phyloP scores from a whole-genome alignment of 805 yeast species.

The Lachancea lanzarotensis region DNA sequence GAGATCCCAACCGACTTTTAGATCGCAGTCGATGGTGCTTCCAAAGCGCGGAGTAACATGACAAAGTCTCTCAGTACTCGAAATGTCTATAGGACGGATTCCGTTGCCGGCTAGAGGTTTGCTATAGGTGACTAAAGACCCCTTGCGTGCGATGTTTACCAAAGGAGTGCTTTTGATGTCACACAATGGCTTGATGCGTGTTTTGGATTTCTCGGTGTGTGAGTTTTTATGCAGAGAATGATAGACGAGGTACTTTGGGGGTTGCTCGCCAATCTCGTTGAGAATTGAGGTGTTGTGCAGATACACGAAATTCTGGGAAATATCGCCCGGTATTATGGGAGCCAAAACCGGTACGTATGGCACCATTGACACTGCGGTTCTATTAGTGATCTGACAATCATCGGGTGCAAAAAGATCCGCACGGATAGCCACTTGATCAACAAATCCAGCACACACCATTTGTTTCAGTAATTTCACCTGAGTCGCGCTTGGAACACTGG shows the following conservation, averaged over 20 bases:
- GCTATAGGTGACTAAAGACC: conserved; percentile 73
- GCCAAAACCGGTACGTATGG: conserved; percentile 58
- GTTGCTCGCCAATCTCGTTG: conserved; percentile 50
- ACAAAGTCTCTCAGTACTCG: conserved; percentile 68
- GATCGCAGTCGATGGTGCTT: conserved; percentile 70
- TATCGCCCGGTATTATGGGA: conserved; percentile 30
- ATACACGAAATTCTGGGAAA: conserved; percentile 54
- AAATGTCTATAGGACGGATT: conserved; percentile 66
- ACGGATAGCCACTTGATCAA: conserved; percentile 84
- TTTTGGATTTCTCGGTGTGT: conserved; percentile 41
- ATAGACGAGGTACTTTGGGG: conserved; percentile 75
- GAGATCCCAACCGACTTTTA: conserved; percentile 83
- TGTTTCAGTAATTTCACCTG: conserved; percentile 82
- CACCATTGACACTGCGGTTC: conserved; percentile 47
- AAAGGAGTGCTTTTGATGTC: conserved; percentile 70
- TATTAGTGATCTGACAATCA: conserved; percentile 55
- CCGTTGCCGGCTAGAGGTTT: conserved; percentile 85
- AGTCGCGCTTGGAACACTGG: conserved; percentile 58
- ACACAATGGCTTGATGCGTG: conserved; percentile 68
- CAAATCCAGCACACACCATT: conserved; percentile 85
- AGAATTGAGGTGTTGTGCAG: conserved; percentile 76
- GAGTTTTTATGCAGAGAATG: conserved; percentile 55
- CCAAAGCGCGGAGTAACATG: conserved; percentile 91
- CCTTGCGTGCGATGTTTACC: conserved; percentile 66
- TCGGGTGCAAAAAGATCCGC: conserved; percentile 62